Base-by-base conservation (phyloP, 306 rosid genomes). In the Pyrus betulifolia region DNA sequence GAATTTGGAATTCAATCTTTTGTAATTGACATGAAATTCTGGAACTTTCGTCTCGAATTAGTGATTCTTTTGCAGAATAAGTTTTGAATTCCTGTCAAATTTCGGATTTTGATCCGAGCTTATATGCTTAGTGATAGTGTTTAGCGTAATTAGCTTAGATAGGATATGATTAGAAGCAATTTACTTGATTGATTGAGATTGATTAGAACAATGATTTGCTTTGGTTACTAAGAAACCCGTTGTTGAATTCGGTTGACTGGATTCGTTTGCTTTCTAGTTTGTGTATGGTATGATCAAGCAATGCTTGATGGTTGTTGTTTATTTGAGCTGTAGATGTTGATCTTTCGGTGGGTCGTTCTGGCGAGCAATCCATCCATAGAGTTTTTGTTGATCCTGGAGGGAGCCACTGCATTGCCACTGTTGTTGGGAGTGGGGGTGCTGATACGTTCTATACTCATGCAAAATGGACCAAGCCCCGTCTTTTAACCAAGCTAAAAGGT, bases 301-400 rank as follows among this genome's bases (percentile, higher is more conserved):
- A 80, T 70, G 74, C 28, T 17, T 84, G 70, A 84, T 79, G 66
- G n/a, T 17, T 81, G 70, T 71, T 72, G 25, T 65, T 70, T 64
- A 45, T 80, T 71, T 82, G 89, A 82, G 70, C 65, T 83, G 2
- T 81, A 95, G 97, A 95, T 73, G 77, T 88, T 78, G 98, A 94
- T 85, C 97, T 95, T 54, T 86, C 93, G 45, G 89, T 74, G 21
- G 97, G 97, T 62, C 93, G 96, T 71, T 88, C 97, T 12, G 98
- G 96, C 58, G 98, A 95, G 77, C 96, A 90, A 78, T 95, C 98
- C 27, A 92, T 95, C 85, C 98, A 95, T 82, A 89, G 96, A 70
- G 92, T 95, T 27, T 95, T 92, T 83, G 96, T 92, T 77, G 98
- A 92, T 89, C 93, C 97, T 63, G 97, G 98, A 61, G 98, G 97